Evolutionary conservation across 1,284 basidiomycete species (phyloP).

Genomic region (Pyrrhoderma noxium): DNA sequence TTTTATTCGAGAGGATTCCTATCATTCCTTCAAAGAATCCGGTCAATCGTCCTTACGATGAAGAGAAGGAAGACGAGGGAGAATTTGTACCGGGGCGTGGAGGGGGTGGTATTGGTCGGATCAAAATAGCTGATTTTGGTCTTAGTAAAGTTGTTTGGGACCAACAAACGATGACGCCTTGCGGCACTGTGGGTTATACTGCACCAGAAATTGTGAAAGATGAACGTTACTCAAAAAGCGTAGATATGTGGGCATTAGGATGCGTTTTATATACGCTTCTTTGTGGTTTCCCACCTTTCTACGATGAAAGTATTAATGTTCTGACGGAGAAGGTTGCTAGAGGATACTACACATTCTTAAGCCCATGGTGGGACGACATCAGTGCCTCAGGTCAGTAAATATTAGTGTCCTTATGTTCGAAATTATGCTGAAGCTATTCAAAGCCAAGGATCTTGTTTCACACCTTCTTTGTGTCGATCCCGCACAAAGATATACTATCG

Average conservation of each 20-base stretch:
- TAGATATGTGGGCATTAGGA: constrained; percentile 99
- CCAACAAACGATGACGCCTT: constrained; percentile 98
- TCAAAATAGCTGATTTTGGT: constrained; percentile 99
- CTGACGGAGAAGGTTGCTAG: constrained; percentile 97
- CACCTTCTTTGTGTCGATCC: constrained; percentile 96
- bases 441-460: constrained; percentile 92
- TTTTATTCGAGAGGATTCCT: constrained; percentile 92
- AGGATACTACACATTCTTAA: constrained; percentile 97
- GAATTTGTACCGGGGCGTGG: constrained; percentile 89
- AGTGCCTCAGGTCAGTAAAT: constrained; percentile 58
- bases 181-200: constrained; percentile 98
- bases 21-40: constrained; percentile 82
- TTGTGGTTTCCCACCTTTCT: constrained; percentile 99
- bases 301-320: constrained; percentile 98
- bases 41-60: constrained; percentile 85
- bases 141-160: constrained; percentile 99
- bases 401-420: constrained; percentile 2
- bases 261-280: constrained; percentile 98
- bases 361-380: constrained; percentile 99
- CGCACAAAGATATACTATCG: constrained; percentile 91
- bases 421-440: constrained; percentile 12
- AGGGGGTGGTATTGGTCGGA: constrained; percentile 93
- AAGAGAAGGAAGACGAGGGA: constrained; percentile 98
- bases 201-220: constrained; percentile 99
- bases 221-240: constrained; percentile 95